Evolutionary conservation across 192 early-diverging fungal species (phyloP), one percentile per base, ranked within the genome.

Genomic region (Backusella morwellensis): DNA sequence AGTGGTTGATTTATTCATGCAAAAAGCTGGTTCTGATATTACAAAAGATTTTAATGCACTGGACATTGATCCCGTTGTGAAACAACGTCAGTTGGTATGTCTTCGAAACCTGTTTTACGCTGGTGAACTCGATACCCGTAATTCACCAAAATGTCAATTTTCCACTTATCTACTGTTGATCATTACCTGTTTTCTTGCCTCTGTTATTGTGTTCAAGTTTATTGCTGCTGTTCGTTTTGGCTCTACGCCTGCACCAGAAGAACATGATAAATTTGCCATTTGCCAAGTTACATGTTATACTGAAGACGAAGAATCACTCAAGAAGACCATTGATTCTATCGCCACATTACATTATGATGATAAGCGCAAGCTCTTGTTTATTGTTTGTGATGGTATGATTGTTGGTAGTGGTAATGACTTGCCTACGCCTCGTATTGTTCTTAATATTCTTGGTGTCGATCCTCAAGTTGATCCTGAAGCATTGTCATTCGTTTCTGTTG

Each of bases 241-340:
- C 7, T 78, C 85, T 44, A 85, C 83, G 34, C 90, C 90, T 81
- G 85, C 84, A 7, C 92, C 93, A 32, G 96, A 97, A 78, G 93
- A 96, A 82, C 93, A 94, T 74, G 96, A 99, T 86, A 97, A 96
- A 85, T 97, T 98, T 89, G 94, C 97, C 40, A 97, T 99, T 80
- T 93, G 92, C 75, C 93, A 96, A 81, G 95, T 99, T 50, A 96
- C 97, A 41, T 98, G 97, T 84, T 98, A 98, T 80, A 97, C 97
- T 3, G 97, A 98, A 85, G 97, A 93, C 63, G 93, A 95, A 74
- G 93, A 95, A 40, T 91, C 89, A 6, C 84, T 98, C 35, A 86
- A 90, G 21, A 90, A 92, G 72, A 97, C 96, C 0, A 90, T 97
- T 56, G 93, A 97, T 79, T 92, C 93, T 15, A 88, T 97, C 35